Evolutionary conservation across 495 filamentous ascomycete species (phyloP), one percentile per base, ranked within the genome.

Genomic region (Paragyromitra xinjiangensis): DNA sequence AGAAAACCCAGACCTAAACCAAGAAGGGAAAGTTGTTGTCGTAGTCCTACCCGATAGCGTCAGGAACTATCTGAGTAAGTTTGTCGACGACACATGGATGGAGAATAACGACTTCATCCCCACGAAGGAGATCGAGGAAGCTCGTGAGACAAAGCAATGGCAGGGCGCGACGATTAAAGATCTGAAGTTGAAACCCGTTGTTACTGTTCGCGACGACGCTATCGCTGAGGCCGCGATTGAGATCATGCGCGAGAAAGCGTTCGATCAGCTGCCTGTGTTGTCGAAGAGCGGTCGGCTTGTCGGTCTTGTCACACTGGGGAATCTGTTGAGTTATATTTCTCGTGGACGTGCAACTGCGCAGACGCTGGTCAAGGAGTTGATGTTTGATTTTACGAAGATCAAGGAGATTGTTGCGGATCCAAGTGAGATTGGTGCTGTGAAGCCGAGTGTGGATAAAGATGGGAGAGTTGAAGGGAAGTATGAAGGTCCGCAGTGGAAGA

Each of bases 81-180:
- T 99, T 82, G 92, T 94, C 76, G 96, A 99, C 81, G 95, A 99
- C 82, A 94, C 97, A 84, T 98, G 96, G 96, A 91, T 98, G 62
- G 94, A 93, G 63, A 95, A 95, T 59, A 98, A 98, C 83, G 91
- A 94, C 81, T 93, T 98, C 50, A 87, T 97, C 14, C 86, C 87
- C 58, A 82, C 85, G 26, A 85, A 87, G 24, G 79, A 85, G 6
- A 53, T 78, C 40, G 50, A 64, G 11, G 56, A 71, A 26, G 73
- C 74, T 0, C 48, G 14, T 24, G 75, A 75, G 26, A 81, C 83
- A 59, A 79, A 69, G 45, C 72, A 83, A 19, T 87, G 85, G 55
- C 85, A 86, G 53, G 90, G 88, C 69, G 91, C 91, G 22, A 97
- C 92, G 50, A 90, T 99, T 80, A 88, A 87, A 64, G 87, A 92